Percentiles rank a stretch among this genome's conserved stretches.
These are phyloP conservation scores for Microthyrium microscopicum DNA, from an alignment of 2,329 filamentous ascomycete species.

Conservation along the genomic window DNA sequence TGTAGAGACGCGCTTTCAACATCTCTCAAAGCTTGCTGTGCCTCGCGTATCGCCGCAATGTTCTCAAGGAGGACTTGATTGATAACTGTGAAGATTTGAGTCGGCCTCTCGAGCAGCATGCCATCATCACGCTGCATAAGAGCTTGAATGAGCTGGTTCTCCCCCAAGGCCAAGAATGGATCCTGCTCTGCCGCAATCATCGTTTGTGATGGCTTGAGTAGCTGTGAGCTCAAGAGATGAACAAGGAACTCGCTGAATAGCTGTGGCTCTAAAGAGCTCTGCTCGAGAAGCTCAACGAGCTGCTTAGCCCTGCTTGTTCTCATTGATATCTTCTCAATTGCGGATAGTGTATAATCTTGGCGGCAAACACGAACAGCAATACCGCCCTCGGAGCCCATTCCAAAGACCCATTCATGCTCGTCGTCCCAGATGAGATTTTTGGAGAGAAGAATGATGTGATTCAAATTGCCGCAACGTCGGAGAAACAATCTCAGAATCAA, in stretches of 20 bases:
- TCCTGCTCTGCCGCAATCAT: too few relatives aligned
- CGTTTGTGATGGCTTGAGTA: neutral
- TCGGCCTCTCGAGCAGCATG: too few relatives aligned
- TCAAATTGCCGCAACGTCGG: conserved; percentile 35
- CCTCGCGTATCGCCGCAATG: too few relatives aligned
- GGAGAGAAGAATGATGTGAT: conserved; percentile 33
- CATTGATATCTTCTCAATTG: neutral
- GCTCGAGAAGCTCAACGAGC: neutral
- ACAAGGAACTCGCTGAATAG: neutral
- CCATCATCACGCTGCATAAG: too few relatives aligned
- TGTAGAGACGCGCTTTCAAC: too few relatives aligned
- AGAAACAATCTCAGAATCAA: conserved; percentile 43
- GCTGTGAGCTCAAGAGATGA: neutral
- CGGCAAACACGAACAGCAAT: conserved; percentile 32
- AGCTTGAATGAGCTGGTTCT: too few relatives aligned
- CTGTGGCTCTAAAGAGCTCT: neutral
- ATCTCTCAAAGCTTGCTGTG: too few relatives aligned
- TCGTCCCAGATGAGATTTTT: conserved; percentile 41
- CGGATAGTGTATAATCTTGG: neutral
- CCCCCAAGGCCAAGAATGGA: too few relatives aligned
- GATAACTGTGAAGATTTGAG: too few relatives aligned
- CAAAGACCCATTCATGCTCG: conserved; percentile 36
- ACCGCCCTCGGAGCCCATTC: conserved; percentile 25
- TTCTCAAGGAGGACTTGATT: too few relatives aligned
- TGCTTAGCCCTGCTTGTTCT: neutral